Conservation (phyloP, 352 stramenopile species). For the Phytophthora crassamura region DNA sequence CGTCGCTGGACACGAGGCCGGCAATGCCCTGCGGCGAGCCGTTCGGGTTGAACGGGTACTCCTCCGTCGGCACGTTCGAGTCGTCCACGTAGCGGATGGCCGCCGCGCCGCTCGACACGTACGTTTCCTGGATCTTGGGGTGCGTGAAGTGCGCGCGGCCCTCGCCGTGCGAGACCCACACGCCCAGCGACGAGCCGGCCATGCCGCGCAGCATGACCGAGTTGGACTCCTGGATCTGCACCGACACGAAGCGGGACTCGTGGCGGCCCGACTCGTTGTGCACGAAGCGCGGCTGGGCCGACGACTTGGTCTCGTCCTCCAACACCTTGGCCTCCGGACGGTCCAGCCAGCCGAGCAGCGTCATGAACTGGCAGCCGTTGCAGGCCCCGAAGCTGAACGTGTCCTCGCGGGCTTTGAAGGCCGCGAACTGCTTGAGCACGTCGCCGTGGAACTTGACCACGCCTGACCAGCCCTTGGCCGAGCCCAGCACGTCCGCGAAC, state of each 20-base stretch:
- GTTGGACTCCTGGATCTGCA: constrained; percentile 96
- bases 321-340: constrained; percentile 59
- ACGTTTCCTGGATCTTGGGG: constrained; percentile 85
- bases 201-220: constrained; percentile 99
- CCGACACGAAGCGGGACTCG: constrained; percentile 97
- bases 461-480: constrained; percentile 98
- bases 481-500: constrained; percentile 99
- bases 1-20: constrained; percentile 96
- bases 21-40: constrained; percentile 97
- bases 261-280: constrained; percentile 97
- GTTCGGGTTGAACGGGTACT: constrained; percentile 99
- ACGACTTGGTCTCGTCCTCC: constrained; percentile 60
- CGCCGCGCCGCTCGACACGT: constrained; percentile 92
- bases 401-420: constrained; percentile 95
- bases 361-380: constrained; percentile 99
- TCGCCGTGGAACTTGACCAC: constrained; percentile 98
- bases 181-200: constrained; percentile 95
- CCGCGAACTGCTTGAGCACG: constrained; percentile 96
- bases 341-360: constrained; percentile 97
- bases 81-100: constrained; percentile 98
- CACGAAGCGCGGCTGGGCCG: constrained; percentile 94
- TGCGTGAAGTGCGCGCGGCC: constrained; percentile 97
- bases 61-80: constrained; percentile 92
- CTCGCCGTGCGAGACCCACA: constrained; percentile 97
- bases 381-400: constrained; percentile 99